These are phyloP conservation scores for Parachlorella kessleri DNA, from an alignment of 139 green algal genomes.

Conservation along the genomic window DNA sequence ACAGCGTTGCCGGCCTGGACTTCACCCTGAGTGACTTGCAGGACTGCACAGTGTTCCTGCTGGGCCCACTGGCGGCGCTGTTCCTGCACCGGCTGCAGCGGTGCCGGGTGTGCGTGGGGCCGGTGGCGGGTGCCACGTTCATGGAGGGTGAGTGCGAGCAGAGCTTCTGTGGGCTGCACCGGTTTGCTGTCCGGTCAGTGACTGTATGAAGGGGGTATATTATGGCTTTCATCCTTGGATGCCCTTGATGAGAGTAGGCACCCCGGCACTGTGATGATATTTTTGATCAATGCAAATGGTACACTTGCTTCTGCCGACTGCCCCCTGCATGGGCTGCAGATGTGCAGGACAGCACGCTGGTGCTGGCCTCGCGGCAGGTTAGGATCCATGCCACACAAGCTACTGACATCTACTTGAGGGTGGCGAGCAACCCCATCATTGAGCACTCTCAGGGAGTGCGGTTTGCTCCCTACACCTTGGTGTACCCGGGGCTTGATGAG, in stretches of 20 bases:
- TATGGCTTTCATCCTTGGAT: no score
- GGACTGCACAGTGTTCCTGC: conserved; percentile 61
- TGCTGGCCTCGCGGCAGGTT: conserved; percentile 59
- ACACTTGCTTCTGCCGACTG: no score
- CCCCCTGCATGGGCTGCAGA: neutral
- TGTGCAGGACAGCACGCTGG: conserved; percentile 43
- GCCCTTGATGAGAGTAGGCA: no score
- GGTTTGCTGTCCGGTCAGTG: no score
- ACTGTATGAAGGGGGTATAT: no score
- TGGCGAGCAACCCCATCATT: conserved; percentile 74
- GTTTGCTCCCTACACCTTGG: conserved; percentile 61
- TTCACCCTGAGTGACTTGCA: conserved; percentile 35
- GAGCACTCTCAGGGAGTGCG: conserved; percentile 68
- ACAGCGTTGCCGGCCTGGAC: conserved; percentile 15
- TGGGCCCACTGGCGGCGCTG: conserved; percentile 59
- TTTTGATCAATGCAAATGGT: no score
- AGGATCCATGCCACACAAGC: conserved; percentile 65
- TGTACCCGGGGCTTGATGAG: conserved; percentile 11
- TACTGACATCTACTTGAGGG: conserved; percentile 68
- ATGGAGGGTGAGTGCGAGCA: conserved; percentile 38
- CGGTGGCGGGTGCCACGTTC: conserved; percentile 67
- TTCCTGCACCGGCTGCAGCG: conserved; percentile 47
- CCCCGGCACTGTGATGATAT: no score
- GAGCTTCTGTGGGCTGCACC: no score
- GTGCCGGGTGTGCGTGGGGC: conserved; percentile 56